Percentiles rank a stretch among this genome's conserved stretches.
These are phyloP conservation scores for Lipomyces lipofer DNA, from an alignment of 805 yeast species.

Conservation along the genomic window DNA sequence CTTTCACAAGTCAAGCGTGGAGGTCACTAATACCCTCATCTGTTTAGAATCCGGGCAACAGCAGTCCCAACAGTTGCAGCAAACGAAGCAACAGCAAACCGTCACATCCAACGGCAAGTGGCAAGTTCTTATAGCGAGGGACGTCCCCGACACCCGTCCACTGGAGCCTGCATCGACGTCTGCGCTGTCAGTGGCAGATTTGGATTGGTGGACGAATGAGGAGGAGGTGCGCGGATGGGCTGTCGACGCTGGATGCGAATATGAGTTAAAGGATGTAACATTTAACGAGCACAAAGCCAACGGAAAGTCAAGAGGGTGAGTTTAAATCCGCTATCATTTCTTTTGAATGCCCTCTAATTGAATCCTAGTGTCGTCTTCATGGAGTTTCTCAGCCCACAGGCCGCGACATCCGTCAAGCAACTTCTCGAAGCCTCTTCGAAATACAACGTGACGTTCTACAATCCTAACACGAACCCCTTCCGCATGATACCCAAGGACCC, in stretches of 20 bases:
- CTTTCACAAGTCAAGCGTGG: too few species aligned
- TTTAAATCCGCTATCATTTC: neutral
- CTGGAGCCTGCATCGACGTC: conserved; percentile 25
- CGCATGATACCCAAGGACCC: conserved; percentile 31
- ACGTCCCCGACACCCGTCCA: conserved; percentile 24
- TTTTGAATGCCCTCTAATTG: neutral
- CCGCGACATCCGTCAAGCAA: conserved; percentile 25
- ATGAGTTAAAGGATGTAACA: conserved; percentile 31
- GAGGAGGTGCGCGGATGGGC: conserved; percentile 35
- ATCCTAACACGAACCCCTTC: conserved; percentile 29
- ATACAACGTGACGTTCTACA: conserved; percentile 3
- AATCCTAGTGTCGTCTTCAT: conserved; percentile 24
- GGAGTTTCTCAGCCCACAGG: conserved; percentile 29
- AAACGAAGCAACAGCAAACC: conserved; percentile 4
- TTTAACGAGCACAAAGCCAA: conserved; percentile 34
- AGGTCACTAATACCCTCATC: too few species aligned
- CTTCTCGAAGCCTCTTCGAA: conserved; percentile 14
- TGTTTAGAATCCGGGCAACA: too few species aligned
- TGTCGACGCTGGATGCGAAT: conserved; percentile 27
- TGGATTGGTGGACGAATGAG: conserved; percentile 34
- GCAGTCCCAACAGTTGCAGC: neutral
- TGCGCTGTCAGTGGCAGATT: conserved; percentile 26
- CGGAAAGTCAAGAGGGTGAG: conserved; percentile 33
- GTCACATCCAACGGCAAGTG: conserved; percentile 16
- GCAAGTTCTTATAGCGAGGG: conserved; percentile 18